Evolutionary conservation across 192 early-diverging fungal species (phyloP).

Genomic region (Coemansia sp.): DNA sequence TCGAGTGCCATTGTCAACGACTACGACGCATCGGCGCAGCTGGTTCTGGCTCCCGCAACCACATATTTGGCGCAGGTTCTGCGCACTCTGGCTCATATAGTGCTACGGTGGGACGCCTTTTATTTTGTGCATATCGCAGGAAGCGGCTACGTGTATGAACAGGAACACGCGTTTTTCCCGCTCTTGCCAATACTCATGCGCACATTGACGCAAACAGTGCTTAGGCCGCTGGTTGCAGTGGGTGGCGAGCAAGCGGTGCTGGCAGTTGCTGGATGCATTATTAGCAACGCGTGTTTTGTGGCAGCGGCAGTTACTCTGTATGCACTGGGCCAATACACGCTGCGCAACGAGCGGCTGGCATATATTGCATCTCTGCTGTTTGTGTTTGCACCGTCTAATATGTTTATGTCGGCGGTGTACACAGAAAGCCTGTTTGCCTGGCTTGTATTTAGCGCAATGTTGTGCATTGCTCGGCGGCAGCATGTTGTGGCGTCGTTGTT

Average conservation of each 20-base stretch:
- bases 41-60: conserved; percentile 8
- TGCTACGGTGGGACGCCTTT: conserved; percentile 87
- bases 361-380: conserved; percentile 69
- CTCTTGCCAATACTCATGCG: conserved; percentile 68
- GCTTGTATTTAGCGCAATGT: conserved; percentile 79
- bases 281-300: conserved; percentile 77
- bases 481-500: conserved; percentile 64
- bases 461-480: conserved; percentile 43
- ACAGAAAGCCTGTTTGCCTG: conserved; percentile 84
- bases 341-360: conserved; percentile 59
- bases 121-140: conserved; percentile 82
- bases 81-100: conserved; percentile 43
- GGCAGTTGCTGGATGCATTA: conserved; percentile 63
- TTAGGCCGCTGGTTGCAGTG: conserved; percentile 51
- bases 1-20: conserved; percentile 57
- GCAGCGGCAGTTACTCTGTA: conserved; percentile 64
- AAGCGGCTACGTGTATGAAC: conserved; percentile 80
- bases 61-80: neutral
- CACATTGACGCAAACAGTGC: conserved; percentile 55
- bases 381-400: conserved; percentile 70
- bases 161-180: conserved; percentile 86
- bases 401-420: conserved; percentile 88
- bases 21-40: conserved; percentile 60
- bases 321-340: conserved; percentile 54
- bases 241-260: conserved; percentile 49